phyloP scores from a whole-genome alignment of 805 yeast species.

The Candida germanica region DNA sequence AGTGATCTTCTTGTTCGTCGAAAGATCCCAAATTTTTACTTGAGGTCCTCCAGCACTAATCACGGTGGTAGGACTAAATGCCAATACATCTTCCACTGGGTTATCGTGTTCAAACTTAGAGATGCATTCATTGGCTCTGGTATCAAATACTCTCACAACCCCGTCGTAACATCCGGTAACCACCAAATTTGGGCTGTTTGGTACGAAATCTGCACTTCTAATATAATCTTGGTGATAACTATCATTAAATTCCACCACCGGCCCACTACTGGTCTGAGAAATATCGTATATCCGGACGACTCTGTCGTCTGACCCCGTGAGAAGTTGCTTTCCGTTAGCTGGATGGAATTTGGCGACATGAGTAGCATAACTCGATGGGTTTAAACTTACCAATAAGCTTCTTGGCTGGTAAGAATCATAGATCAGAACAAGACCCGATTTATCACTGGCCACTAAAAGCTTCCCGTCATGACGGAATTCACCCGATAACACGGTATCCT shows the following conservation, averaged over 20 bases:
- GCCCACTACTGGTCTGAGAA: conserved; percentile 64
- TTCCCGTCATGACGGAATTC: conserved; percentile 91
- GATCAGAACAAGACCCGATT: conserved; percentile 86
- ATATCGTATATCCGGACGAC: conserved; percentile 86
- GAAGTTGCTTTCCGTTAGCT: conserved; percentile 62
- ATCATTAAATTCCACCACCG: conserved; percentile 58
- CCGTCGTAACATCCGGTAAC: conserved; percentile 96
- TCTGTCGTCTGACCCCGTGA: conserved; percentile 91
- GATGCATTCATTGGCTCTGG: conserved; percentile 61
- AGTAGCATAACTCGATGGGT: conserved; percentile 83
- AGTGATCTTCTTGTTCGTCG: conserved; percentile 67
- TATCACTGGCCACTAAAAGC: conserved; percentile 90
- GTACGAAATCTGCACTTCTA: conserved; percentile 75
- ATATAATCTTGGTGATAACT: conserved; percentile 84
- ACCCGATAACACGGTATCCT: conserved; percentile 88
- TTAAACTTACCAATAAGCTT: conserved; percentile 71
- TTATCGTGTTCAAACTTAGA: conserved; percentile 61
- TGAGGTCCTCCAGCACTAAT: conserved; percentile 79
- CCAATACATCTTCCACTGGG: conserved; percentile 83
- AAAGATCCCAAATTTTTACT: conserved; percentile 88
- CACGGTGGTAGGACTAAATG: conserved; percentile 70
- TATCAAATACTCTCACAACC: conserved; percentile 75
- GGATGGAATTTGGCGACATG: conserved; percentile 94
- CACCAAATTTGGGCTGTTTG: conserved; percentile 71
- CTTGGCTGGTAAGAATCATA: conserved; percentile 82